Evolutionary conservation across 176 grass and related monocot species (phyloP).

Genomic region (Chloris gayana): DNA sequence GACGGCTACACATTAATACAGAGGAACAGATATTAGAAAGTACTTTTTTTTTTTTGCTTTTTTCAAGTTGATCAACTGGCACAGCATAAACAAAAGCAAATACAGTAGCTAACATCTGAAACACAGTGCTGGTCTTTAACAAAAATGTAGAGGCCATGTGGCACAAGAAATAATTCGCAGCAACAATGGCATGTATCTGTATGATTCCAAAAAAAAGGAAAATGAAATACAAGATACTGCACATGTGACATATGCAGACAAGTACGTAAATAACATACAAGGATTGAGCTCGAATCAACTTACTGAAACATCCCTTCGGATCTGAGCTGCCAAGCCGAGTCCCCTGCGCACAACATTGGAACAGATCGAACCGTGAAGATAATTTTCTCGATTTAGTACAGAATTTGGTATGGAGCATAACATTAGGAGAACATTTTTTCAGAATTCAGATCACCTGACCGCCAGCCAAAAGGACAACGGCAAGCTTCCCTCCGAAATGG

Average conservation of each 20-base stretch:
- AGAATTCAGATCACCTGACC: constrained; percentile 70
- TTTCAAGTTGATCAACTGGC: neutral
- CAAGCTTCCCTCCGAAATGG: constrained; percentile 95
- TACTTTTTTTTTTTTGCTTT: neutral
- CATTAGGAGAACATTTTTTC: neutral
- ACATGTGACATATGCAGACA: constrained; percentile 9
- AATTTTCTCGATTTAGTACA: neutral
- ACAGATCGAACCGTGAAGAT: constrained; percentile 26
- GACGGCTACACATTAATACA: neutral
- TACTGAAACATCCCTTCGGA: constrained; percentile 98
- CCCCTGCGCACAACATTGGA: constrained; percentile 48
- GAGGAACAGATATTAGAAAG: neutral
- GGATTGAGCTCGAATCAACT: constrained; percentile 50
- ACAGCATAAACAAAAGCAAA: constrained; percentile 5
- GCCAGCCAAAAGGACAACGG: constrained; percentile 89
- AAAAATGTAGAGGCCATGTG: neutral
- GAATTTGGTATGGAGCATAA: neutral
- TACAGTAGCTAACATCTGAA: neutral
- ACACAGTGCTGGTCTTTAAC: neutral
- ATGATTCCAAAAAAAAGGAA: constrained; percentile 27
- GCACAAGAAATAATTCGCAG: constrained; percentile 24
- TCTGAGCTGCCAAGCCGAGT: constrained; percentile 91
- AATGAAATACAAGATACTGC: neutral
- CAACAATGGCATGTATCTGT: neutral
- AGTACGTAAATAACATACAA: constrained; percentile 13